Evolutionary conservation across 2,329 filamentous ascomycete species (phyloP), one percentile per base, ranked within the genome.

Genomic region (Keithomyces neogunnii): DNA sequence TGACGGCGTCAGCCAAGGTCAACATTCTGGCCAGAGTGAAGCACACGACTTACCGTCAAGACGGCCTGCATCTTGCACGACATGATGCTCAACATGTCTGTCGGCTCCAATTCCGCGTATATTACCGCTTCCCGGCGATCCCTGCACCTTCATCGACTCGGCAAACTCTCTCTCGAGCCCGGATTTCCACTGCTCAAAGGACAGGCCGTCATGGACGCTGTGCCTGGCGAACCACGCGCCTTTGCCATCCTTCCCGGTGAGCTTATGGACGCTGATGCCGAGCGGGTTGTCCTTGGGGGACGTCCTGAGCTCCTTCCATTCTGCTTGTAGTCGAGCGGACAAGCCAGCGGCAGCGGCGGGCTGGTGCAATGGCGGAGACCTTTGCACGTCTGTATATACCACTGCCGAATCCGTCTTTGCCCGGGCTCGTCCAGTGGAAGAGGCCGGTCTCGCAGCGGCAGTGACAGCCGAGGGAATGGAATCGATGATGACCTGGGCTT

Each of bases 161-260:
- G 78, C 74, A 65, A 96, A 93, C 71, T 97, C 92, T 28, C 76
- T 75, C 64, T 87, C 77, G 62, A 96, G 77, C 3, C 86, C 89
- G 48, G 75, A 75, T 71, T 84, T 86, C 84, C 89, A 95, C 63
- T 81, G 84, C 26, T 80, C 77, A 65, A 95, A 96, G 0, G 83
- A 75, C 26, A 95, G 66, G 0, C 85, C 88, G 59, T 87, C 82
- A 62, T 96, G 90, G 26, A 95, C 75, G 63, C 89, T 95, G 47
- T 86, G 76, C 51, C 92, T 75, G 29, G 89, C 89, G 68, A 96
- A 97, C 92, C 92, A 97, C 6, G 87, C 77, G 2, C 91, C 92
- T 57, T 85, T 85, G 38, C 89, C 84, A 66, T 97, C 92, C 60
- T 88, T 85, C 2, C 85, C 81, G 0, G 77, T 72, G 53, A 93